Percentiles rank a stretch among this genome's conserved stretches.
phyloP scores from a whole-genome alignment of 495 filamentous ascomycete genomes.

The Cercophora samala region DNA sequence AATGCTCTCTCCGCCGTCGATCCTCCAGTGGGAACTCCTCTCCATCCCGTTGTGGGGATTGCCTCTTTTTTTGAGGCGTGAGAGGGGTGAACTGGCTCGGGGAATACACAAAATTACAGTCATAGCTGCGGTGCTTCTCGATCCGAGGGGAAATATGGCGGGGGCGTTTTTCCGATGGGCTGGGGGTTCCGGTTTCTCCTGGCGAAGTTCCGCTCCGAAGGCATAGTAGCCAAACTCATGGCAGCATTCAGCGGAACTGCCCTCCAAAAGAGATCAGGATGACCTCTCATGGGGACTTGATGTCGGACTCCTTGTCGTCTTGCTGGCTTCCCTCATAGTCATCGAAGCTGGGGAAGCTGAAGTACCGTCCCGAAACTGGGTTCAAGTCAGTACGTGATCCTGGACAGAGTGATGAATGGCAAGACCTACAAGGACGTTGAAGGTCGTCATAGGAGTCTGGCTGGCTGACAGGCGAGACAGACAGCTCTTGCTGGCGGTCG shows the following conservation, averaged over 20 bases:
- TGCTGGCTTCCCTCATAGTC: slow-evolving; percentile 42
- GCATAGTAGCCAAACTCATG: background rate
- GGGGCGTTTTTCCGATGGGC: slow-evolving; percentile 14
- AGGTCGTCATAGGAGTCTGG: slow-evolving; percentile 31
- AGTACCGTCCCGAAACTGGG: slow-evolving; percentile 46
- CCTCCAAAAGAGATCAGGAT: slow-evolving; percentile 8
- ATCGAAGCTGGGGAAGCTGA: slow-evolving; percentile 58
- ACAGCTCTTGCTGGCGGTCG: slow-evolving; percentile 28
- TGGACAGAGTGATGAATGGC: background rate
- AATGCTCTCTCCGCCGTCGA: slow-evolving; percentile 11
- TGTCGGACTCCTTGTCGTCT: slow-evolving; percentile 30
- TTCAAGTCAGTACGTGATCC: slow-evolving; percentile 17
- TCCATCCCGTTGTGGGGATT: slow-evolving; percentile 1
- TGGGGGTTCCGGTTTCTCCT: slow-evolving; percentile 11
- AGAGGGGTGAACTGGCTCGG: background rate
- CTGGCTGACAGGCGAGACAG: slow-evolving; percentile 33
- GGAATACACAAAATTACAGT: slow-evolving; percentile 8
- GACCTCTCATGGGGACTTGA: slow-evolving; percentile 32
- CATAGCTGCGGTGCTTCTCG: slow-evolving; percentile 14
- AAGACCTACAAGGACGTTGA: slow-evolving; percentile 26
- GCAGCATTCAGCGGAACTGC: slow-evolving; percentile 12
- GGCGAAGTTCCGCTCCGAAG: slow-evolving; percentile 4
- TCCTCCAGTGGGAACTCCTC: background rate
- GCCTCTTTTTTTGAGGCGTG: slow-evolving; percentile 11
- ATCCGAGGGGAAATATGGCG: slow-evolving; percentile 9